Evolutionary conservation across 106 monocot genomes (phyloP).

Genomic region (Cymbidium sinense): DNA sequence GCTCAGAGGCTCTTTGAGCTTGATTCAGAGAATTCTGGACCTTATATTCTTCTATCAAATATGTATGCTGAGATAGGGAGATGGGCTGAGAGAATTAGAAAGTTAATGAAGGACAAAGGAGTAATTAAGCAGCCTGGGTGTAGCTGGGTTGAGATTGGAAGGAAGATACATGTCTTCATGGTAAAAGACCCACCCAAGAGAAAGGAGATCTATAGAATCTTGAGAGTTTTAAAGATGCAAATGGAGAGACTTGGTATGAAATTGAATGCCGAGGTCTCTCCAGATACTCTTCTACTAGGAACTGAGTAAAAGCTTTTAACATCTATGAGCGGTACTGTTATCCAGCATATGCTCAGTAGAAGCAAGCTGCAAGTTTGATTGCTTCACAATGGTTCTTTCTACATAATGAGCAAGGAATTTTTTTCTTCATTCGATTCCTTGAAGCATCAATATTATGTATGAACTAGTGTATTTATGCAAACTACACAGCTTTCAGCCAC

Average conservation of each 20-base stretch:
- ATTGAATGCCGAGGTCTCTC: neutral
- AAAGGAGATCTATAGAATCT: slow-evolving; percentile 39
- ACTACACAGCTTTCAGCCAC: neutral
- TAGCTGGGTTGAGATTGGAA: slow-evolving; percentile 54
- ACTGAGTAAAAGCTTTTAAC: neutral
- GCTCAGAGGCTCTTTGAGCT: slow-evolving; percentile 20
- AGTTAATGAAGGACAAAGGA: slow-evolving; percentile 34
- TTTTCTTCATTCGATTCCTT: neutral
- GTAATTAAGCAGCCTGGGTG: slow-evolving; percentile 56
- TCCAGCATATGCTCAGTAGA: neutral
- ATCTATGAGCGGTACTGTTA: neutral
- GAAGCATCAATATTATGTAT: neutral
- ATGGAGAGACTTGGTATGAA: slow-evolving; percentile 29
- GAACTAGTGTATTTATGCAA: too few species aligned
- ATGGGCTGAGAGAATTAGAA: slow-evolving; percentile 42
- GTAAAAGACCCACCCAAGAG: slow-evolving; percentile 41
- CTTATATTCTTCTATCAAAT: slow-evolving; percentile 61
- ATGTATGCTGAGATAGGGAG: slow-evolving; percentile 53
- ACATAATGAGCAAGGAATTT: neutral
- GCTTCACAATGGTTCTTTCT: neutral
- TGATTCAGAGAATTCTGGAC: slow-evolving; percentile 31
- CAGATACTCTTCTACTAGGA: neutral
- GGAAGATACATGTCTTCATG: slow-evolving; percentile 44
- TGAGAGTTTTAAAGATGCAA: slow-evolving; percentile 28
- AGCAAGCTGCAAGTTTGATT: neutral